A percentile compares a stretch with the other conserved stretches of the same genome.
phyloP scores from a whole-genome alignment of 164 flowering plant species.

The Taxillus chinensis region DNA sequence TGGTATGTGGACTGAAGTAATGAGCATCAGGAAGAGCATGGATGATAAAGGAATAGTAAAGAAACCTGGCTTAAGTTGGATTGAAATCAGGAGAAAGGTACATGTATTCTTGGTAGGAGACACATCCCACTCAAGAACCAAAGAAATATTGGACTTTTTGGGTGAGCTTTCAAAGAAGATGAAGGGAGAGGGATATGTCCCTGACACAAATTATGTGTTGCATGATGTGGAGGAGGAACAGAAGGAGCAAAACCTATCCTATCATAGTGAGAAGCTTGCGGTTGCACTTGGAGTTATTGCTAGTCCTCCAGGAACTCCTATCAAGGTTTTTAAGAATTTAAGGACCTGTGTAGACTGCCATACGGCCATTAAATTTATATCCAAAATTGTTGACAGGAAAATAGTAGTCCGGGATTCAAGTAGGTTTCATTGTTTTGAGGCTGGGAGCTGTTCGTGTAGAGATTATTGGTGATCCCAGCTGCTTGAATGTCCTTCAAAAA shows the following conservation, averaged over 20 bases:
- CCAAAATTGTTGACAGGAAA: neutral
- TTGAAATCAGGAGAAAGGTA: neutral
- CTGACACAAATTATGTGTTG: neutral
- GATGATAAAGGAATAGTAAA: neutral
- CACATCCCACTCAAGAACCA: neutral
- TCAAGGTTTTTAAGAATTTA: slow-evolving; percentile 2
- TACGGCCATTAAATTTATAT: neutral
- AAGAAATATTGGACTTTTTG: neutral
- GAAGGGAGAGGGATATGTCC: slow-evolving; percentile 3
- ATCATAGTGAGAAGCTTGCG: slow-evolving; percentile 3
- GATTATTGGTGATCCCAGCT: slow-evolving; percentile 1
- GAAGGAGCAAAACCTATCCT: slow-evolving; percentile 1
- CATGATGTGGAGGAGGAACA: slow-evolving; percentile 2
- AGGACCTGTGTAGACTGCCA: slow-evolving; percentile 4
- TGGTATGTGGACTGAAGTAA: slow-evolving; percentile 1
- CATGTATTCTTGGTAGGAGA: slow-evolving; percentile 1
- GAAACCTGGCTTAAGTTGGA: slow-evolving; percentile 2
- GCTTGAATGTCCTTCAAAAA: neutral
- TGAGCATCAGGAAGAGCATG: neutral
- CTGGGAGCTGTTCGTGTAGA: slow-evolving; percentile 1
- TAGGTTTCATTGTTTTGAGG: slow-evolving; percentile 1
- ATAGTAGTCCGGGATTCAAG: slow-evolving; percentile 1
- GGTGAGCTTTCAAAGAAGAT: neutral
- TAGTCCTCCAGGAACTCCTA: slow-evolving; percentile 2
- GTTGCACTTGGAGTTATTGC: slow-evolving; percentile 1